Conservation (phyloP, 2,329 filamentous ascomycete genomes). For the Verruconis gallopava region DNA sequence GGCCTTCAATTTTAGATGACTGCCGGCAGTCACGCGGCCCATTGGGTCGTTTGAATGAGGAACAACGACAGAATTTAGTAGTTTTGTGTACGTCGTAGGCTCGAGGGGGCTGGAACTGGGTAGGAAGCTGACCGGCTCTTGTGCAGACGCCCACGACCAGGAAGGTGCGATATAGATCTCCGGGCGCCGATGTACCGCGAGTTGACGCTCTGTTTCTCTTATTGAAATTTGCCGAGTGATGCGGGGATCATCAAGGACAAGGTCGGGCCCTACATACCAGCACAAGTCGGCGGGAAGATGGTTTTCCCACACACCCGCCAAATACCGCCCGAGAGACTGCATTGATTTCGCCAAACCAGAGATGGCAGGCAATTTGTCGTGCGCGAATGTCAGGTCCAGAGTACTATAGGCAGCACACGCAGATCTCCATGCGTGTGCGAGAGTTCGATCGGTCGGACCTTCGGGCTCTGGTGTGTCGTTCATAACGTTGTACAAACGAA, state of each 20-base stretch:
- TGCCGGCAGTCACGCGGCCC: too few relatives aligned
- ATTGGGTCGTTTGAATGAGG: too few relatives aligned
- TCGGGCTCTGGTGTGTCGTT: background rate
- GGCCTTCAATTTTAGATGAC: too few relatives aligned
- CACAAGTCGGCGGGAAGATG: background rate
- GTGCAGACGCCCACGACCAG: conserved; percentile 9
- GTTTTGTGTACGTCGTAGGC: too few relatives aligned
- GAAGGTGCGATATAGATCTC: conserved; percentile 6
- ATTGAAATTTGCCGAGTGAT: background rate
- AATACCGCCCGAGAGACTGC: background rate
- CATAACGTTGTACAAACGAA: background rate
- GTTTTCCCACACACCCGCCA: conserved; percentile 4
- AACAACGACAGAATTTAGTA: too few relatives aligned
- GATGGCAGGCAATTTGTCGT: conserved; percentile 2
- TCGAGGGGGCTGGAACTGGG: too few relatives aligned
- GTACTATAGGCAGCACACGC: background rate
- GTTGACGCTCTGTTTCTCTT: too few relatives aligned
- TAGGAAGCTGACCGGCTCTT: conserved; percentile 1
- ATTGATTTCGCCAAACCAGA: conserved; percentile 2
- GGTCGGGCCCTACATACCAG: conserved; percentile 1
- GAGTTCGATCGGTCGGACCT: background rate
- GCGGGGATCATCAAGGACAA: background rate
- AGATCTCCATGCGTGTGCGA: background rate
- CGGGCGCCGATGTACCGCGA: too few relatives aligned
- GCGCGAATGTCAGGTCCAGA: background rate